Base-by-base conservation (phyloP, 1,284 basidiomycete species). In the Trichosporon faecale region DNA sequence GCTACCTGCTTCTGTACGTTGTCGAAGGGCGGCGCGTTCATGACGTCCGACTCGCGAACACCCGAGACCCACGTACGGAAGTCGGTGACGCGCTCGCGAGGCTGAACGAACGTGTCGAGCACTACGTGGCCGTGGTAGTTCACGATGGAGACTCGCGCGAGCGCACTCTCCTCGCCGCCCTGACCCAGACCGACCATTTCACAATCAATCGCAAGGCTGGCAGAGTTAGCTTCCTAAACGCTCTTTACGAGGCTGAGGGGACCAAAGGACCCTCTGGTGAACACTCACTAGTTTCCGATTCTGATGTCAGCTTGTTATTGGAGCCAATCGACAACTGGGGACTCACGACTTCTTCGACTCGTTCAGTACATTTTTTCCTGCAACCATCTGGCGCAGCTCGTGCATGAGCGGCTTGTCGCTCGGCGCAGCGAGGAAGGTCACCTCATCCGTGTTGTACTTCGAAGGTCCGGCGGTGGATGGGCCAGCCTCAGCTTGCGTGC, bases 101-200 rank as follows among this genome's bases (percentile, higher is more conserved):
- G 95, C 69, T 87, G 85, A 23, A 99, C 96, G 75, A 95, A 96
- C 37, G 88, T 91, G 78, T 99, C 96, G 72, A 96, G 82, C 49
- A 92, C 84, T 27, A 93, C 85, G 6, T 87, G 89, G 0, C 96
- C 96, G 76, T 94, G 86, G 80, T 90, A 97, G 82, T 98, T 97
- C 71, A 98, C 94, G 55, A 98, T 83, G 61, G 91, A 94, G 68
- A 98, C 93, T 57, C 95, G 90, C 0, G 96, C 96, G 1, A 98
- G 86, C 0, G 91, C 90, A 0, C 91, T 94, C 79, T 97, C 88
- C 1, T 87, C 74, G 11, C 94, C 95, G 35, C 91, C 87, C 9
- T 89, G 87, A 0, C 95, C 95, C 6, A 98, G 89, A 1, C 95
- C 95, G 3, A 99, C 96, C 95, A 99, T 98, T 84, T 99, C 95